These are phyloP conservation scores for Scutellaria baicalensis DNA, from an alignment of 257 asterid species.

Conservation along the genomic window DNA sequence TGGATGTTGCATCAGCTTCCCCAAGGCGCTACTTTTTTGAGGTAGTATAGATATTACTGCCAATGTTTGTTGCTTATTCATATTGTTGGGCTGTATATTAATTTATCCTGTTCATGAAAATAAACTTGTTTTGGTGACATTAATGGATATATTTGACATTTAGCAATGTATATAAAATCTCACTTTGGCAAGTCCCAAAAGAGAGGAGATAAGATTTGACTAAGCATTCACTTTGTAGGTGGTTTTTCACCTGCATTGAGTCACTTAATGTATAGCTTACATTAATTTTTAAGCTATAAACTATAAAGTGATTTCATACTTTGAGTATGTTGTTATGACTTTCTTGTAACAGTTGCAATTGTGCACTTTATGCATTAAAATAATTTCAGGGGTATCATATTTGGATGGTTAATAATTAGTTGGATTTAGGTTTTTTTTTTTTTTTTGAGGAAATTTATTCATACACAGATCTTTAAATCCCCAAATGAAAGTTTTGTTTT, in stretches of 20 bases:
- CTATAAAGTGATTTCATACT: background rate
- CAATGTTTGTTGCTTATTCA: background rate
- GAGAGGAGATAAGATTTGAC: background rate
- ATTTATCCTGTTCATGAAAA: background rate
- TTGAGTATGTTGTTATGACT: background rate
- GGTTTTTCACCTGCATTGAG: background rate
- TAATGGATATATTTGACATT: background rate
- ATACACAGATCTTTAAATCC: background rate
- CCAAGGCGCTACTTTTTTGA: slow-evolving; percentile 93
- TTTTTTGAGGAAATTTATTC: background rate
- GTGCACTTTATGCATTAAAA: background rate
- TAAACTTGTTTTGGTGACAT: background rate
- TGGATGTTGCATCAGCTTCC: slow-evolving; percentile 94
- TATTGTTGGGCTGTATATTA: background rate
- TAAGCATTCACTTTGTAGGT: background rate
- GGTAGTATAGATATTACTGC: slow-evolving; percentile 37
- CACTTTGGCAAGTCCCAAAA: background rate
- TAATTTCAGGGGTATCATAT: background rate
- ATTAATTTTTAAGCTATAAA: background rate
- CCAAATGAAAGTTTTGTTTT: background rate
- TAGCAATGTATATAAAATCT: background rate
- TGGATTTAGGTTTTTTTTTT: background rate
- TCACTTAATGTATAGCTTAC: background rate
- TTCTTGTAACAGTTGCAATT: background rate
- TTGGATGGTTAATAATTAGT: background rate